phyloP scores from a whole-genome alignment of 2,329 filamentous ascomycete species.

The Keithomyces neogunnii region DNA sequence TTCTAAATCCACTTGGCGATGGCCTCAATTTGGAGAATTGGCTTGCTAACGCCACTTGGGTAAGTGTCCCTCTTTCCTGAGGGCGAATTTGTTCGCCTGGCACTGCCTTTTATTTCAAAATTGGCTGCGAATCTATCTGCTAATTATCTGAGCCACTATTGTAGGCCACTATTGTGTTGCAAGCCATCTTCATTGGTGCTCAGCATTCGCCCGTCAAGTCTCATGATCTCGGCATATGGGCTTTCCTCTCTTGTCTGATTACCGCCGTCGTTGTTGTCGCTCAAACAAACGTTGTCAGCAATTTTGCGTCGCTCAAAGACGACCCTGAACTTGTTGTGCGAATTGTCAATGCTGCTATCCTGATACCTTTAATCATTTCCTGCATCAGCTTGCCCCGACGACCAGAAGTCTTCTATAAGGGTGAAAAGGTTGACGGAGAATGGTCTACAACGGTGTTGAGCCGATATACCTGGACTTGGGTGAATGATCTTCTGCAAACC shows the following conservation, averaged over 20 bases:
- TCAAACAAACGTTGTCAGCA: constrained; percentile 32
- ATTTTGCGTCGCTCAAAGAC: constrained; percentile 21
- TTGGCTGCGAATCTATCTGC: neutral
- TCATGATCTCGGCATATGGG: constrained; percentile 45
- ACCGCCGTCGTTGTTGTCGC: constrained; percentile 34
- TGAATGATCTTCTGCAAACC: constrained; percentile 41
- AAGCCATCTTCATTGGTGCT: constrained; percentile 40
- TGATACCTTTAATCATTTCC: constrained; percentile 35
- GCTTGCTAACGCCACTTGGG: constrained; percentile 54
- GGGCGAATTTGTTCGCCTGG: neutral
- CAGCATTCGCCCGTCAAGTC: constrained; percentile 41
- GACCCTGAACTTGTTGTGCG: constrained; percentile 36
- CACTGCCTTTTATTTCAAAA: neutral
- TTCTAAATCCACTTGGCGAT: constrained; percentile 26
- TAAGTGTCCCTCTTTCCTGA: constrained; percentile 30
- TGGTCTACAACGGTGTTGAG: constrained; percentile 51
- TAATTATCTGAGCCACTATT: neutral
- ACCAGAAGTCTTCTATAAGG: constrained; percentile 55
- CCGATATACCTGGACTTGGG: constrained; percentile 61
- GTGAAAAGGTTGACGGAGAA: constrained; percentile 53
- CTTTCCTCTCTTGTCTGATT: constrained; percentile 37
- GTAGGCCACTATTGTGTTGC: constrained; percentile 43
- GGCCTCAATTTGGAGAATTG: constrained; percentile 45
- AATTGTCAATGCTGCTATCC: constrained; percentile 34
- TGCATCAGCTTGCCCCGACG: constrained; percentile 55